Evolutionary conservation across 164 flowering plant species (phyloP), one percentile per base, ranked within the genome.

Genomic region (Aristolochia contorta): DNA sequence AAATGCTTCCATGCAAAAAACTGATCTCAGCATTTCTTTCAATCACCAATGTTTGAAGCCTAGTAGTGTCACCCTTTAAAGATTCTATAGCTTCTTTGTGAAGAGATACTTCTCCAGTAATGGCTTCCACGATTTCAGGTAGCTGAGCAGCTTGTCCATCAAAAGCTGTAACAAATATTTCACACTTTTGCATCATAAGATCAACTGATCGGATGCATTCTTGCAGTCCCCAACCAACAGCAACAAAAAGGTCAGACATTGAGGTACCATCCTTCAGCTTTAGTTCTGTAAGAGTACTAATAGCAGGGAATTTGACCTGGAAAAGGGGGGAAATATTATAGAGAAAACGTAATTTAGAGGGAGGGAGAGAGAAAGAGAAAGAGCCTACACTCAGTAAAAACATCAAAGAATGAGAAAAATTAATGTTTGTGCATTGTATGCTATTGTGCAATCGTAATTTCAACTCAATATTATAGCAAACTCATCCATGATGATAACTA

Each of bases 21-120:
- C 50, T 57, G 62, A 67, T 61, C 71, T 82, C 79, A 62, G 62
- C 57, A 46, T 86, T 91, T 57, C 75, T 84, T 56, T 82, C 81
- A 50, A 76, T 78, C 55, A 54, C 63, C 60, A 57, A 30, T 4
- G 65, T 75, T 57, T 81, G 77, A 16, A 82, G 58, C 23, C 48
- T 63, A 48, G 59, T 4, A 20, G 74, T 16, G 9, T 81, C 79
- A 49, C 66, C 71, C 67, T 72, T 78, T 72, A 79, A 18, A 21
- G 77, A 70, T 53, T 80, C 84, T 54, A 47, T 61, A 24, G 74
- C 76, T 63, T 79, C 75, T 37, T 61, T 77, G 25, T 63, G 71
- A 32, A 79, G 75, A 60, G 61, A 50, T 25, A 80, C 53, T 65
- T 82, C 84, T 58, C 57, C 58, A 21, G 64, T 67, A 65, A 83